Conservation (phyloP, 2,329 filamentous ascomycete species). For the Ceratocystis papillata region DNA sequence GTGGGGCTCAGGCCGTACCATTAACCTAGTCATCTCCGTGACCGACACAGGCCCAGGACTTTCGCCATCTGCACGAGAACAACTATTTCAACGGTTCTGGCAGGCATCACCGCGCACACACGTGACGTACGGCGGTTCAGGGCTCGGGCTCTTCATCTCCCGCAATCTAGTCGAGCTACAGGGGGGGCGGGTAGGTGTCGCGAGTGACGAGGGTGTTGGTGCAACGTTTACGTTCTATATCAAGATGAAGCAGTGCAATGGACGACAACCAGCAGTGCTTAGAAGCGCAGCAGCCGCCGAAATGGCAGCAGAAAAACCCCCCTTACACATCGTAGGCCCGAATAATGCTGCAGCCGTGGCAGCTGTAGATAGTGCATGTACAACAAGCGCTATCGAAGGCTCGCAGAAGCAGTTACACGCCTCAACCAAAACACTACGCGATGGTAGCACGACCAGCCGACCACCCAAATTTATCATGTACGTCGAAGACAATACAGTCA, state of each 20-base stretch:
- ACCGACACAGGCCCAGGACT: slow-evolving; percentile 60
- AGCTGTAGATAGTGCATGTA: no score
- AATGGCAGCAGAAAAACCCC: no score
- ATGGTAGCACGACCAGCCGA: slow-evolving; percentile 25
- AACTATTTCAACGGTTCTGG: slow-evolving; percentile 58
- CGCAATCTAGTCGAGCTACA: slow-evolving; percentile 65
- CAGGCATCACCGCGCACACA: slow-evolving; percentile 59
- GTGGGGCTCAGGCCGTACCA: slow-evolving; percentile 60
- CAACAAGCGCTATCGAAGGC: no score
- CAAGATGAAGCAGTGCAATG: slow-evolving; percentile 48
- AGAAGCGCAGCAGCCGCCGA: no score
- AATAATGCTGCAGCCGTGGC: no score
- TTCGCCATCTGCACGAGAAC: slow-evolving; percentile 52
- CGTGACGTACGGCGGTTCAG: slow-evolving; percentile 61
- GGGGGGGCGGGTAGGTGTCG: slow-evolving; percentile 65
- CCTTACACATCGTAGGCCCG: no score
- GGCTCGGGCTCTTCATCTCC: slow-evolving; percentile 64
- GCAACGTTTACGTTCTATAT: slow-evolving; percentile 71
- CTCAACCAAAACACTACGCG: no score
- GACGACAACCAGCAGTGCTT: no score
- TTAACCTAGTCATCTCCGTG: slow-evolving; percentile 63
- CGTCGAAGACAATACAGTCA: slow-evolving; percentile 58
- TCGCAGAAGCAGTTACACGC: no score
- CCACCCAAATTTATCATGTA: slow-evolving; percentile 48
- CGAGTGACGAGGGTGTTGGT: slow-evolving; percentile 54